Evolutionary conservation across 1,284 basidiomycete genomes (phyloP).

Genomic region (Wallemia hederae): DNA sequence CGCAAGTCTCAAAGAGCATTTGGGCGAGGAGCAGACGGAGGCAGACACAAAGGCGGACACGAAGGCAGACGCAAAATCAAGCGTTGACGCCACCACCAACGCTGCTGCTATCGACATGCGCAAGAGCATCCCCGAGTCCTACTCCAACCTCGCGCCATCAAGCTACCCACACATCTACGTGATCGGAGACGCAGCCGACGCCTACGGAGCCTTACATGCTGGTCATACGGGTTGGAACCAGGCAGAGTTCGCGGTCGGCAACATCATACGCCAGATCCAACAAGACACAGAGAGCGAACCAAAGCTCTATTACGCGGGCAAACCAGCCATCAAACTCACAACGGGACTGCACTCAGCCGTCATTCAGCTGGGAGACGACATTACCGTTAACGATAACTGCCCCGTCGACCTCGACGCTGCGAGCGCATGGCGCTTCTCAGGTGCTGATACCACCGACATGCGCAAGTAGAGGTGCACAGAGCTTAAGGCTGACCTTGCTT

Average conservation of each 20-base stretch:
- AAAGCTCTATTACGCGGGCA: not conserved
- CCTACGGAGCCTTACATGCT: constrained; percentile 22
- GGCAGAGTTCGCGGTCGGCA: constrained; percentile 16
- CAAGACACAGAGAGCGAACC: not conserved
- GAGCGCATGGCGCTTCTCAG: not conserved
- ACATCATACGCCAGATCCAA: constrained; percentile 17
- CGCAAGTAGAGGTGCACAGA: not conserved
- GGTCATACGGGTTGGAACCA: constrained; percentile 37
- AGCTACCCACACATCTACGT: constrained; percentile 16
- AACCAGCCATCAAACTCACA: not conserved
- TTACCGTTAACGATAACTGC: not conserved
- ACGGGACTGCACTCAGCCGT: not conserved
- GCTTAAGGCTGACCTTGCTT: no score
- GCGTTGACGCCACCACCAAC: not conserved
- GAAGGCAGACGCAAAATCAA: not conserved
- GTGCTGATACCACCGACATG: not conserved
- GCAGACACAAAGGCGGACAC: not conserved
- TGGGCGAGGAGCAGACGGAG: constrained; percentile 6
- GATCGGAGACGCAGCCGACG: constrained; percentile 19
- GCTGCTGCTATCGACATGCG: constrained; percentile 1
- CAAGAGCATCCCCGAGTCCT: constrained; percentile 6
- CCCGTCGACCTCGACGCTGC: not conserved
- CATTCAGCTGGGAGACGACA: not conserved
- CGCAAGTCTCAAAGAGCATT: constrained; percentile 9
- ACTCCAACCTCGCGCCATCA: constrained; percentile 5